Conservation (phyloP, 75 land plant genomes). For the Pinus tabuliformis region DNA sequence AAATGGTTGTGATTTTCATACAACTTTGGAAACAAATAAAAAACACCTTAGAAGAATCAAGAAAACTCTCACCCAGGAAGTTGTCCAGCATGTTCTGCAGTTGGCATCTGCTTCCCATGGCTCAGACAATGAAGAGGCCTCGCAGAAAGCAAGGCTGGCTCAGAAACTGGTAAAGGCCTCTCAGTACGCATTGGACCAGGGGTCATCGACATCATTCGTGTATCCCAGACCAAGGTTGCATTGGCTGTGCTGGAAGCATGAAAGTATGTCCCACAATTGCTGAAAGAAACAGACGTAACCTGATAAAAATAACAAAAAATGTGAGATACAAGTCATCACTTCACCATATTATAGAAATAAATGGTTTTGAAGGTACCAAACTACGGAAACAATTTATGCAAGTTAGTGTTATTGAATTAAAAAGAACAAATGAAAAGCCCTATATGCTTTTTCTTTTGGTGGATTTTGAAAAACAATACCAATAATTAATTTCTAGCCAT, state of each 20-base stretch:
- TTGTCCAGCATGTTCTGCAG: conserved; percentile 44
- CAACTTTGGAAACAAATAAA: background rate
- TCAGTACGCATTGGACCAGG: conserved; percentile 23
- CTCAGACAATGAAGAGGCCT: conserved; percentile 43
- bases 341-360: too few species aligned
- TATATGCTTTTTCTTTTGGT: too few species aligned
- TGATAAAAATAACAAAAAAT: conserved; percentile 16
- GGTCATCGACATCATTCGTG: conserved; percentile 41
- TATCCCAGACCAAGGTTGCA: conserved; percentile 48
- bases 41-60: background rate
- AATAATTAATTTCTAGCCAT: too few species aligned
- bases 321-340: background rate
- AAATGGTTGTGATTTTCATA: too few species aligned
- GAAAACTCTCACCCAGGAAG: conserved; percentile 33
- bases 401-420: too few species aligned
- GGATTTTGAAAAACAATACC: too few species aligned
- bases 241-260: conserved; percentile 56
- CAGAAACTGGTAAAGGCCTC: conserved; percentile 21
- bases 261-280: conserved; percentile 43
- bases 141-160: conserved; percentile 6
- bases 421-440: too few species aligned
- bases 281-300: conserved; percentile 58
- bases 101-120: conserved; percentile 53
- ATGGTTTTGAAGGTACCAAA: too few species aligned
- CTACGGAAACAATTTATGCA: too few species aligned